phyloP scores from a whole-genome alignment of 1,284 basidiomycete genomes.

The Lignosus rhinocerotis region DNA sequence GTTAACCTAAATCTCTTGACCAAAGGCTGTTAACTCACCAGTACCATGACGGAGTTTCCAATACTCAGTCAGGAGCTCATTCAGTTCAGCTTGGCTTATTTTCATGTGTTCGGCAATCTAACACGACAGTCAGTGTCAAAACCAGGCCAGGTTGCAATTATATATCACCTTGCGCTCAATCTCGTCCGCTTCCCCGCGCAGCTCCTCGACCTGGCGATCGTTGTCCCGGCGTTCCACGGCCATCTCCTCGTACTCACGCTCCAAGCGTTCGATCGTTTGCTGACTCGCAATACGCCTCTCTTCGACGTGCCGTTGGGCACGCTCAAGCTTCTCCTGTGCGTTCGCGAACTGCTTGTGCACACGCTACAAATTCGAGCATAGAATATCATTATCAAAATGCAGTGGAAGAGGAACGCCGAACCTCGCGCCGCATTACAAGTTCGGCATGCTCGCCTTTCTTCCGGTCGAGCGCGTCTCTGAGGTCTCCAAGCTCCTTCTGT shows the following conservation, averaged over 20 bases:
- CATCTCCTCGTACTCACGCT: conserved; percentile 78
- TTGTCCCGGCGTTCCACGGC: conserved; percentile 70
- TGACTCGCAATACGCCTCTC: conserved; percentile 72
- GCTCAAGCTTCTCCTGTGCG: conserved; percentile 74
- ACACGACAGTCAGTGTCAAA: conserved; percentile 3
- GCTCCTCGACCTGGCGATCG: conserved; percentile 72
- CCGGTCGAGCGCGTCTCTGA: conserved; percentile 65
- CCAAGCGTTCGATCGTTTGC: conserved; percentile 68
- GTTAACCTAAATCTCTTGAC: conserved; percentile 5
- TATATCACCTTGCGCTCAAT: conserved; percentile 58
- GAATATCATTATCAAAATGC: background rate
- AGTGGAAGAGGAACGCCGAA: conserved; percentile 29
- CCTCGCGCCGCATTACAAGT: conserved; percentile 66
- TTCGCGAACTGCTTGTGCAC: conserved; percentile 73
- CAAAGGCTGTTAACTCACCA: conserved; percentile 44
- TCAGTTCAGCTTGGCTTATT: conserved; percentile 71
- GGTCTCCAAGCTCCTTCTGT: conserved; percentile 63
- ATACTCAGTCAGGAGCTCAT: conserved; percentile 77
- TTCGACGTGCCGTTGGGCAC: conserved; percentile 71
- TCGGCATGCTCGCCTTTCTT: conserved; percentile 74
- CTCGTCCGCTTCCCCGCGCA: conserved; percentile 64
- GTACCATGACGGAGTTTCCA: conserved; percentile 79
- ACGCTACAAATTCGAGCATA: conserved; percentile 47
- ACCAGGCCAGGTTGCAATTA: background rate
- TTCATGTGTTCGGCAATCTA: conserved; percentile 76